A percentile compares a stretch with the other conserved stretches of the same genome.
phyloP scores from a whole-genome alignment of 2,329 filamentous ascomycete genomes.

The Lizonia empirigonia region DNA sequence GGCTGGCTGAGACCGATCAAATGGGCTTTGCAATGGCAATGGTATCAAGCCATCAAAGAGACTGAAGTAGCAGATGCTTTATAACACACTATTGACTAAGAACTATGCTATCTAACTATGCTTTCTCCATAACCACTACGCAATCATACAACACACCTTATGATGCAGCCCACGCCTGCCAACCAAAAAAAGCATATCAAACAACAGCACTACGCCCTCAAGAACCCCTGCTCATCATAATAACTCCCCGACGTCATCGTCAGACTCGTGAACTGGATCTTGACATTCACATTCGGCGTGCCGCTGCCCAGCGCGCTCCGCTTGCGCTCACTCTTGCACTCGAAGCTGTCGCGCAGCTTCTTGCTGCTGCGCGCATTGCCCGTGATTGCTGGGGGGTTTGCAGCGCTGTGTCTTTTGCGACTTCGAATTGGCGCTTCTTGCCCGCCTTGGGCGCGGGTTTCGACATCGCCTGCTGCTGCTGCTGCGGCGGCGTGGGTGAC shows the following conservation, averaged over 20 bases:
- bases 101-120: constrained; percentile 10
- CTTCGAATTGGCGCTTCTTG: neutral
- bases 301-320: constrained; percentile 24
- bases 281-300: constrained; percentile 30
- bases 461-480: neutral
- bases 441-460: neutral
- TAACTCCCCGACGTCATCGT: constrained; percentile 37
- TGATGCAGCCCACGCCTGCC: neutral
- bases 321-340: constrained; percentile 17
- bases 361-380: neutral
- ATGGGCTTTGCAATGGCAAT: too few relatives aligned
- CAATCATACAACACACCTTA: neutral
- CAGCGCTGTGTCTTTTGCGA: neutral
- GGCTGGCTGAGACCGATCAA: too few relatives aligned
- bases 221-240: constrained; percentile 44
- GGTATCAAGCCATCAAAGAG: too few relatives aligned
- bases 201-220: constrained; percentile 17
- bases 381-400: neutral
- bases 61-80: too few relatives aligned
- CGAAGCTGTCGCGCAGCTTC: neutral
- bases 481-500: neutral
- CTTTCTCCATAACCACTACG: neutral
- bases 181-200: neutral
- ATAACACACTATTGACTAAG: constrained; percentile 17
- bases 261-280: constrained; percentile 27